A percentile compares a stretch with the other conserved stretches of the same genome.
These are phyloP conservation scores for Prunus davidiana DNA, from an alignment of 306 rosid genomes.

Conservation along the genomic window DNA sequence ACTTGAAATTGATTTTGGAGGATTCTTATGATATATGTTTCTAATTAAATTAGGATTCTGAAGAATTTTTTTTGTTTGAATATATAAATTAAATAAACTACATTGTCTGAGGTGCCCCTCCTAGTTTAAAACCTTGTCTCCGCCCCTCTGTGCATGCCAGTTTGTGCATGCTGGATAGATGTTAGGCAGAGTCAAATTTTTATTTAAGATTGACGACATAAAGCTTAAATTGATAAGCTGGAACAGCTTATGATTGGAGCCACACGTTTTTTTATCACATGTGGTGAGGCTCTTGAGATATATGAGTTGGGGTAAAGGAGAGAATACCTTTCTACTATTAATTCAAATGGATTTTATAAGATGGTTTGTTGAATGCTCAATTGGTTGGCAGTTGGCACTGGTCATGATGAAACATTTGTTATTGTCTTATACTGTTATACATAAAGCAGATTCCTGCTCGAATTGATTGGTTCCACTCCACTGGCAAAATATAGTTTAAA, in stretches of 20 bases:
- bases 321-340: background rate
- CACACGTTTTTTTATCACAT: background rate
- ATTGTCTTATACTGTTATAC: background rate
- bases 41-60: too few relatives aligned
- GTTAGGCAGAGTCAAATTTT: background rate
- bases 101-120: too few relatives aligned
- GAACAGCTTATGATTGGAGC: background rate
- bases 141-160: background rate
- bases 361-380: background rate
- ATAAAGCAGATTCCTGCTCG: background rate
- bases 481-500: background rate
- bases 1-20: too few relatives aligned
- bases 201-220: background rate
- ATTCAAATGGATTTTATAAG: background rate
- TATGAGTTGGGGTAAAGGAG: background rate
- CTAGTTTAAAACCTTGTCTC: too few relatives aligned
- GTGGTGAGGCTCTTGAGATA: background rate
- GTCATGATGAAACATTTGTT: background rate
- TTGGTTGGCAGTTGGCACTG: background rate
- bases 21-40: too few relatives aligned
- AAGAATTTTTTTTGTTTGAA: too few relatives aligned
- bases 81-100: too few relatives aligned
- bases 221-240: background rate
- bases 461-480: background rate
- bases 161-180: background rate